Conservation (phyloP, 2,329 filamentous ascomycete genomes). For the Zymoseptoria pseudotritici region DNA sequence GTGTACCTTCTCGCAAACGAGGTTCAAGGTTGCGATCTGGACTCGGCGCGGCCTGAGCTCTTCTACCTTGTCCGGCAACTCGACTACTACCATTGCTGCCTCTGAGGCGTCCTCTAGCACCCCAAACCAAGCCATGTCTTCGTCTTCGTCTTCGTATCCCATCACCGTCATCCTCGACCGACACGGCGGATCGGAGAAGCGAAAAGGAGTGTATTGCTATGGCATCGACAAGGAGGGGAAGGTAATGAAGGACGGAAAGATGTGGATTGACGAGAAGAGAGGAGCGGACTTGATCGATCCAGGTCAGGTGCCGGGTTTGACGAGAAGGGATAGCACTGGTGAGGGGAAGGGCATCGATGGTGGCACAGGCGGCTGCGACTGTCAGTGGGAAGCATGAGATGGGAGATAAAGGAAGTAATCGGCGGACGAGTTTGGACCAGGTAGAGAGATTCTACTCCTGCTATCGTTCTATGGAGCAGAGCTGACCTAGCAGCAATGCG, state of each 20-base stretch:
- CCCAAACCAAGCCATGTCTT: slow-evolving; percentile 14
- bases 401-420: not conserved
- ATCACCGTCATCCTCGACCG: slow-evolving; percentile 54
- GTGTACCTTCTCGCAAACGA: slow-evolving; percentile 52
- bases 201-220: slow-evolving; percentile 57
- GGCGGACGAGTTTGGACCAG: too few relatives aligned
- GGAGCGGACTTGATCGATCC: slow-evolving; percentile 45
- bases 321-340: slow-evolving; percentile 1
- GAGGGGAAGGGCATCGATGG: slow-evolving; percentile 47
- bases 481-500: not conserved
- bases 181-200: slow-evolving; percentile 47
- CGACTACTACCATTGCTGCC: slow-evolving; percentile 39
- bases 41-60: slow-evolving; percentile 35
- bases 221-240: slow-evolving; percentile 42
- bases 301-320: slow-evolving; percentile 36
- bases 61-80: slow-evolving; percentile 24
- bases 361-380: slow-evolving; percentile 53
- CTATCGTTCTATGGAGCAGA: not conserved
- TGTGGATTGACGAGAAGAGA: slow-evolving; percentile 47
- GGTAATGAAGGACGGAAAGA: slow-evolving; percentile 39
- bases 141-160: slow-evolving; percentile 52
- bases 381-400: slow-evolving; percentile 52
- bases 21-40: slow-evolving; percentile 57
- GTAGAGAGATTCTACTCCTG: not conserved
- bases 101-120: slow-evolving; percentile 37